A percentile compares a stretch with the other conserved stretches of the same genome.
Evolutionary conservation across 1,284 basidiomycete species (phyloP).

Genomic region (Sporisorium scitamineum): DNA sequence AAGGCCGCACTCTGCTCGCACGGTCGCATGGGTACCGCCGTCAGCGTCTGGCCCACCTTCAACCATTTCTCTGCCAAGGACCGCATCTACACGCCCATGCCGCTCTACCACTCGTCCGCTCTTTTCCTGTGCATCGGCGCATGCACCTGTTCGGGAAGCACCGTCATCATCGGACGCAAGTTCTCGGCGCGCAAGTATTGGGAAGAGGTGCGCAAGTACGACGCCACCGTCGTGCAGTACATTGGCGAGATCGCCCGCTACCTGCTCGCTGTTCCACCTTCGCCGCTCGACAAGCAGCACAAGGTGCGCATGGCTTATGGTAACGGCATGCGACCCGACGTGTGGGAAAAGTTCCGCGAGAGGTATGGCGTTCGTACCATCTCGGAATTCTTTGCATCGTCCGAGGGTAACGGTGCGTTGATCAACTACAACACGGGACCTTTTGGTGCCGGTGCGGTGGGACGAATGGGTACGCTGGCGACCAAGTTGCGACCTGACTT

Average conservation of each 20-base stretch:
- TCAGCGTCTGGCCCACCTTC: constrained; percentile 57
- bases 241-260: constrained; percentile 69
- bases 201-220: constrained; percentile 64
- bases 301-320: constrained; percentile 70
- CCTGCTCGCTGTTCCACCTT: constrained; percentile 67
- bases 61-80: constrained; percentile 55
- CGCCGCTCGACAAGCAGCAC: constrained; percentile 67
- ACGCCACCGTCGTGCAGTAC: constrained; percentile 69
- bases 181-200: constrained; percentile 69
- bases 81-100: constrained; percentile 70
- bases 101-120: constrained; percentile 65
- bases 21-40: constrained; percentile 63
- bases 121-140: constrained; percentile 66
- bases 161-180: constrained; percentile 70
- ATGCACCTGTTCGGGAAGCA: constrained; percentile 56
- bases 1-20: constrained; percentile 69
- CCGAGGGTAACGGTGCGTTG: constrained; percentile 67
- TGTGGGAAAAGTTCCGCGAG: constrained; percentile 69
- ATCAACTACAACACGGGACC: constrained; percentile 67
- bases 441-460: constrained; percentile 69
- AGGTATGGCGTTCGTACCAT: constrained; percentile 65
- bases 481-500: constrained; percentile 56
- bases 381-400: constrained; percentile 68
- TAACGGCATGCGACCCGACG: constrained; percentile 69
- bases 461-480: constrained; percentile 59